Evolutionary conservation across 2,329 filamentous ascomycete species (phyloP), one percentile per base, ranked within the genome.

Genomic region (Colletotrichum cereale): DNA sequence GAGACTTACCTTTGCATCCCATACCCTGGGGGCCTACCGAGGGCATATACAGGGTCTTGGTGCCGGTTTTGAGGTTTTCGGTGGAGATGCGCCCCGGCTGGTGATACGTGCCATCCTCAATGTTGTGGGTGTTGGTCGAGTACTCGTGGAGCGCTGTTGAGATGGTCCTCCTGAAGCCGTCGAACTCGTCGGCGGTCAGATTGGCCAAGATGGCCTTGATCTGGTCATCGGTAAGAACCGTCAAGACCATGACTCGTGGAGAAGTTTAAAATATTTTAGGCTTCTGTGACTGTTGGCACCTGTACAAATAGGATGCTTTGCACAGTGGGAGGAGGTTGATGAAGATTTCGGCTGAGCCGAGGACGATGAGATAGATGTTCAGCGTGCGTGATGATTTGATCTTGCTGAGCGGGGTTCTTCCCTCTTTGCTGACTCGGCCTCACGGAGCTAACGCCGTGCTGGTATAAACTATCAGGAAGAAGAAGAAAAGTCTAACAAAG

Each of bases 11-110:
- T 83, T 95, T 95, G 76, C 94, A 87, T 4, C 89, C 91, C 73
- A 93, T 90, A 36, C 88, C 89, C 10, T 82, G 79, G 0, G 88
- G 87, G 70, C 90, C 90, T 31, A 87, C 89, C 1, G 91, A 91
- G 0, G 92, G 92, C 90, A 94, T 94, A 78, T 94, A 94, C 29
- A 94, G 82, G 2, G 91, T 93, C 24, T 89, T 91, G 38, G 86
- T 84, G 50, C 85, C 85, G 21, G 86, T 87, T 0, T 78, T 79
- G 1, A 81, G 77, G 34, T 86, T 87, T 50, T 85, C 78, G 10
- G 89, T 83, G 0, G 84, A 80, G 12, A 84, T 84, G 40, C 88
- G 84, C 67, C 85, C 82, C 7, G 89, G 90, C 75, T 91, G 88
- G 74, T 90, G 85, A 67, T 87, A 84, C 4, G 86, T 76, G 44